Evolutionary conservation across 2,329 filamentous ascomycete species (phyloP).

Genomic region (Fusarium aywerte): DNA sequence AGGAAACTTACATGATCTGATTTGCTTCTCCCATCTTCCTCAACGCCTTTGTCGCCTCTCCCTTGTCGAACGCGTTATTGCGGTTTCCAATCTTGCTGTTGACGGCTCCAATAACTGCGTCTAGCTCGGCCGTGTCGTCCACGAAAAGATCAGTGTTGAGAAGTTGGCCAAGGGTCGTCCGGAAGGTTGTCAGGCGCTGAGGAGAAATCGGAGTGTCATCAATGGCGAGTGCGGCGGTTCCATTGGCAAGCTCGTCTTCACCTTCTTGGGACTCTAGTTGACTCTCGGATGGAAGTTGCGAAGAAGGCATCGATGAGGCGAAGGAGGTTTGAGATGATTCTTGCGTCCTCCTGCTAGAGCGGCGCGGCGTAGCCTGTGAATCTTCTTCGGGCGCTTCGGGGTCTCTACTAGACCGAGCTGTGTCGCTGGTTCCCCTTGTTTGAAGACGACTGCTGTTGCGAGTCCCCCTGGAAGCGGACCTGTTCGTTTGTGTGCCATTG

Average conservation of each 20-base stretch:
- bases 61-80: constrained; percentile 71
- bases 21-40: constrained; percentile 84
- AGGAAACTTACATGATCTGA: constrained; percentile 84
- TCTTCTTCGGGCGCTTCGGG: constrained; percentile 57
- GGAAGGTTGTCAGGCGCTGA: constrained; percentile 78
- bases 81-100: constrained; percentile 73
- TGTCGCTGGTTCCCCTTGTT: constrained; percentile 42
- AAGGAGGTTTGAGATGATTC: constrained; percentile 68
- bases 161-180: constrained; percentile 82
- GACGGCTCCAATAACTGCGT: constrained; percentile 79
- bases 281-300: constrained; percentile 67
- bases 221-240: constrained; percentile 57
- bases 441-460: constrained; percentile 41
- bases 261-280: constrained; percentile 58
- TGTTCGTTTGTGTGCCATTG: constrained; percentile 55
- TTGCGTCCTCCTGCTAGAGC: constrained; percentile 54
- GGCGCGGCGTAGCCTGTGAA: constrained; percentile 53
- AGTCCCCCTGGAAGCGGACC: constrained; percentile 47
- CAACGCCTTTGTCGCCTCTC: constrained; percentile 81
- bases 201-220: constrained; percentile 64
- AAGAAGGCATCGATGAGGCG: constrained; percentile 82
- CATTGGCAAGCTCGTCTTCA: constrained; percentile 54
- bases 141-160: constrained; percentile 86
- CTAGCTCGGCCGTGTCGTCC: constrained; percentile 83
- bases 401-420: constrained; percentile 46